Base-by-base conservation (phyloP, 306 rosid genomes). In the Trifolium fragiferum region DNA sequence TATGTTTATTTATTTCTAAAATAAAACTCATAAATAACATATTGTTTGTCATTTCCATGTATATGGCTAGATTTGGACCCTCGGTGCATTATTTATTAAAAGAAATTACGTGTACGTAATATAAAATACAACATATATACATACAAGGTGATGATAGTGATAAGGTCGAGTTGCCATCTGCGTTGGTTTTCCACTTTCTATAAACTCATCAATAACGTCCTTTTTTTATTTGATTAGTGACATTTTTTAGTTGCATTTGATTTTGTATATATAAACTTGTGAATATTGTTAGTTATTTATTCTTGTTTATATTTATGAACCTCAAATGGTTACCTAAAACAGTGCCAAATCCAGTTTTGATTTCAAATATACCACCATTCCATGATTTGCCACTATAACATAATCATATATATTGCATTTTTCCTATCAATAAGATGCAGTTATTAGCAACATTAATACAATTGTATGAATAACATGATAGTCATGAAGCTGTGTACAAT, bases 401-500 rank as follows among this genome's bases (percentile, higher is more conserved):
- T 2, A 32, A 60, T 32, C 44, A 62, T 37, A 30, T 11, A 55
- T 8, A 32, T 37, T 8, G 10, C 51, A 16, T 21, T 54, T 20
- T 54, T 41, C 18, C 15, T 25, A 70, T 4, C 33, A 41, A 19
- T 66, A 12, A 25, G 19, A 74, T 46, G 60, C 50, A 49, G 40
- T 35, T 38, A 11, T 35, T 38, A 11, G 15, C 19, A 64, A 74
- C 33, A 38, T 40, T 38, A 20, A 66, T 41, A 18, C 19, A 5
- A 3, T 14, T 43, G 62, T 19, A 61, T 8, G 33, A 33, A 66
- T 64, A 49, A 46, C 55, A 40, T 25, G 19, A 54, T 37, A 23
- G 32, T 37, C 35, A 69, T 20, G 68, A 66, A 68, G 46, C 33
- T 61, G 66, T 50, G 40, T 54, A 64, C 40, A 74, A 40, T 19